Evolutionary conservation across 148 eudicot species (phyloP), one percentile per base, ranked within the genome.

Genomic region (Drosera capensis): DNA sequence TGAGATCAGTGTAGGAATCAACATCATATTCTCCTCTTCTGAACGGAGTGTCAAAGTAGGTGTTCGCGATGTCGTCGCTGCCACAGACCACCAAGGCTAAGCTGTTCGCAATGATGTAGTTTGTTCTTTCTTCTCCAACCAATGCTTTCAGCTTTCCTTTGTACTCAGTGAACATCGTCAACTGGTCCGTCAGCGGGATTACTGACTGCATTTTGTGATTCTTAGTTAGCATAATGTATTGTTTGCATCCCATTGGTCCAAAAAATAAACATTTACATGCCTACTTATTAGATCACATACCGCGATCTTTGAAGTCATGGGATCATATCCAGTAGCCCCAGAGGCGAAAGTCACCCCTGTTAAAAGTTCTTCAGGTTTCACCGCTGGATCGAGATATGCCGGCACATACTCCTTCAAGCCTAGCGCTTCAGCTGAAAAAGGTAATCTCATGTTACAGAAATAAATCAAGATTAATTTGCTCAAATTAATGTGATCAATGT

Each of bases 321-420:
- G 84, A 62, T 84, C 88, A 35, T 48, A 84, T 39, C 88, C 94
- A 26, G 67, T 25, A 23, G 60, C 84, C 4, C 80, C 71, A 5
- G 94, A 79, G 15, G 88, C 94, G 41, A 84, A 84, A 58, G 84
- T 79, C 11, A 84, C 94, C 0, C 94, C 94, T 0, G 72, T 76
- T 1, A 51, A 60, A 35, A 84, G 77, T 18, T 84, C 88, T 4
- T 60, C 8, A 0, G 57, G 25, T 23, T 42, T 38, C 40, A 71
- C 14, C 20, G 41, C 43, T 16, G 77, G 64, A 13, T 71, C 75
- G 15, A 62, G 20, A 53, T 68, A 78, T 28, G 86, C 80, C 9
- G 77, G 80, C 23, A 78, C 15, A 4, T 54, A 7, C 34, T 60
- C 55, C 49, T 60, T 71, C 3, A 78, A 40, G 14, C 78, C 86